Percentiles rank a stretch among this genome's conserved stretches.
Evolutionary conservation across 176 grass and related monocot species (phyloP).

Genomic region (Ensete ventricosum): DNA sequence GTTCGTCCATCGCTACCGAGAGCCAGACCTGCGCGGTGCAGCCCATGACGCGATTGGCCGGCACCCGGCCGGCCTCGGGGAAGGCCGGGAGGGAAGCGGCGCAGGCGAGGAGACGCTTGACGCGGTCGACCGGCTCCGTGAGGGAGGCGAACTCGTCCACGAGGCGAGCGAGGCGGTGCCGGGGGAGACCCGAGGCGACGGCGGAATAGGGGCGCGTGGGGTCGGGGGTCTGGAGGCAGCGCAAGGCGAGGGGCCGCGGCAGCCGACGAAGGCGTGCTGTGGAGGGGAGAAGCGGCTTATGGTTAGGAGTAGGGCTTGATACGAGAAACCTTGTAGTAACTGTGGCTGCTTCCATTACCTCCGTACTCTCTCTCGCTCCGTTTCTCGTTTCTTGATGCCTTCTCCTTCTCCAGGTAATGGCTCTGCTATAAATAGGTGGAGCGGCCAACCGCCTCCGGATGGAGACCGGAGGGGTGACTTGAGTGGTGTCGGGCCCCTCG

Average conservation of each 20-base stretch:
- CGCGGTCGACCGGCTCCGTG: conserved; percentile 40
- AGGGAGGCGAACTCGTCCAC: conserved; percentile 56
- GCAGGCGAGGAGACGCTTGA: conserved; percentile 47
- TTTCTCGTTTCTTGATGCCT: no score
- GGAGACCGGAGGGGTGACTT: no score
- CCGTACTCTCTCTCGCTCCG: no score
- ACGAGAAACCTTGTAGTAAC: no score
- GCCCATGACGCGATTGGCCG: conserved; percentile 64
- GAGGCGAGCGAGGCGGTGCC: conserved; percentile 36
- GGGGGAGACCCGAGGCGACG: background rate
- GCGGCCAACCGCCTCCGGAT: no score
- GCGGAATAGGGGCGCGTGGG: background rate
- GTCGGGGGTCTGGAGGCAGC: conserved; percentile 27
- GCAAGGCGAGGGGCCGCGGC: conserved; percentile 17
- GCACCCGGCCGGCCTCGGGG: conserved; percentile 33
- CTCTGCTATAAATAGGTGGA: no score
- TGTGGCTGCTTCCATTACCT: no score
- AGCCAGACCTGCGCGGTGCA: conserved; percentile 70
- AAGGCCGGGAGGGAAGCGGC: conserved; percentile 52
- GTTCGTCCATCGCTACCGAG: conserved; percentile 6
- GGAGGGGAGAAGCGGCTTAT: background rate
- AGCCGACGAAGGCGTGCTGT: background rate
- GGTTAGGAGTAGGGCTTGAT: no score
- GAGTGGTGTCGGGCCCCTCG: no score
- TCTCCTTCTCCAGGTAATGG: no score